These are phyloP conservation scores for Nidula microcarpa DNA, from an alignment of 768 basidiomycete genomes.

Conservation along the genomic window DNA sequence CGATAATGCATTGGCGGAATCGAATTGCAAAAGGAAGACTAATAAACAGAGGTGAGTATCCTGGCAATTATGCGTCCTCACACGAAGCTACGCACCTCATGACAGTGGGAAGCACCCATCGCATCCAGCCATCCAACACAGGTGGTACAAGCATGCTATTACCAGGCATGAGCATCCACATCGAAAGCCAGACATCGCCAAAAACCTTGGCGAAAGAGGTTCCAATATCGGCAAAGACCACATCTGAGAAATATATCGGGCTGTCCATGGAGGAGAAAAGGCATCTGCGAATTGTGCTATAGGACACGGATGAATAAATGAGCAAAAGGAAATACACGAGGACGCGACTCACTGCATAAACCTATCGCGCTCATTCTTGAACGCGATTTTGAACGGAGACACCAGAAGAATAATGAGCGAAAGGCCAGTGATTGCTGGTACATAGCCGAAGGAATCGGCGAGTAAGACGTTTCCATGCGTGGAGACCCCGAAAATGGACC, in stretches of 20 bases:
- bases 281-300: constrained; percentile 74
- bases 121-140: constrained; percentile 53
- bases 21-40: constrained; percentile 88
- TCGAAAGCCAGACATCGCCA: constrained; percentile 89
- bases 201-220: constrained; percentile 97
- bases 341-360: constrained; percentile 67
- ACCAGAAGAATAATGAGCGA: constrained; percentile 54
- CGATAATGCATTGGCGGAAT: constrained; percentile 90
- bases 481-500: constrained; percentile 62
- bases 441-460: constrained; percentile 74
- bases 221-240: constrained; percentile 91
- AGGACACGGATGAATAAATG: not conserved
- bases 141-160: constrained; percentile 71
- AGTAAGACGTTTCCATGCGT: constrained; percentile 53
- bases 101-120: constrained; percentile 78
- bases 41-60: not conserved
- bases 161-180: constrained; percentile 83
- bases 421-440: constrained; percentile 68
- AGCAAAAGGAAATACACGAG: constrained; percentile 1
- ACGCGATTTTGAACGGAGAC: constrained; percentile 64
- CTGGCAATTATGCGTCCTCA: not conserved
- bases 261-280: constrained; percentile 56
- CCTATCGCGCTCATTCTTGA: constrained; percentile 70
- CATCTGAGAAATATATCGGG: constrained; percentile 83
- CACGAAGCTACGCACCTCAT: constrained; percentile 65